These are phyloP conservation scores for Aquilaria yunnanensis DNA, from an alignment of 345 rosid genomes.

Conservation along the genomic window DNA sequence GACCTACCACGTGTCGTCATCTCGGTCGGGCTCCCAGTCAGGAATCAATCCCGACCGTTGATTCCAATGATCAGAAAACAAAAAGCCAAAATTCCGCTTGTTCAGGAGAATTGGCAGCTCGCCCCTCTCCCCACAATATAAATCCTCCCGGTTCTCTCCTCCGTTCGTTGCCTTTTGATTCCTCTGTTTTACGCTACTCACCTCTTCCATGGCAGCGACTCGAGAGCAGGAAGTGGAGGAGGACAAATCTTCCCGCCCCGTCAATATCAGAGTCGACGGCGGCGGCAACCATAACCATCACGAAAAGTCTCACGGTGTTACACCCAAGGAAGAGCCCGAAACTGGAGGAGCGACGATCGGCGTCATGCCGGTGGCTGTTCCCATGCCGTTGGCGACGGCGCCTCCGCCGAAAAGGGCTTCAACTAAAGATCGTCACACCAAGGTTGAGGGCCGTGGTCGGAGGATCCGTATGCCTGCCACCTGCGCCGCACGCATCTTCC, in stretches of 20 bases:
- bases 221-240: slow-evolving; percentile 27
- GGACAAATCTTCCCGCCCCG: slow-evolving; percentile 18
- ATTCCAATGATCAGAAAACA: slow-evolving; percentile 2
- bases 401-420: slow-evolving; percentile 53
- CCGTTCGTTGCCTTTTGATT: neutral
- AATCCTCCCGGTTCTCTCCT: neutral
- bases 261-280: slow-evolving; percentile 31
- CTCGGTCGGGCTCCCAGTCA: neutral
- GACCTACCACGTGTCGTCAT: slow-evolving; percentile 29
- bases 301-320: slow-evolving; percentile 6
- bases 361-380: slow-evolving; percentile 21
- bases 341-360: slow-evolving; percentile 17
- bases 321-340: slow-evolving; percentile 41
- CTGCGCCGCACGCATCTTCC: slow-evolving; percentile 90
- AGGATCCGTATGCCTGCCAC: slow-evolving; percentile 97
- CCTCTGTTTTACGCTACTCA: neutral
- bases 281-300: slow-evolving; percentile 1
- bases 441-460: slow-evolving; percentile 88
- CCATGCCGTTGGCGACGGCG: slow-evolving; percentile 22
- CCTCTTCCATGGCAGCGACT: slow-evolving; percentile 21
- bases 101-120: neutral
- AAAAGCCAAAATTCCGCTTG: neutral
- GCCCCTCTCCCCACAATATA: too few species aligned
- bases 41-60: slow-evolving; percentile 15
- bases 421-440: slow-evolving; percentile 87